Evolutionary conservation across 2,329 filamentous ascomycete genomes (phyloP).

Genomic region (Phialocephala subalpina): DNA sequence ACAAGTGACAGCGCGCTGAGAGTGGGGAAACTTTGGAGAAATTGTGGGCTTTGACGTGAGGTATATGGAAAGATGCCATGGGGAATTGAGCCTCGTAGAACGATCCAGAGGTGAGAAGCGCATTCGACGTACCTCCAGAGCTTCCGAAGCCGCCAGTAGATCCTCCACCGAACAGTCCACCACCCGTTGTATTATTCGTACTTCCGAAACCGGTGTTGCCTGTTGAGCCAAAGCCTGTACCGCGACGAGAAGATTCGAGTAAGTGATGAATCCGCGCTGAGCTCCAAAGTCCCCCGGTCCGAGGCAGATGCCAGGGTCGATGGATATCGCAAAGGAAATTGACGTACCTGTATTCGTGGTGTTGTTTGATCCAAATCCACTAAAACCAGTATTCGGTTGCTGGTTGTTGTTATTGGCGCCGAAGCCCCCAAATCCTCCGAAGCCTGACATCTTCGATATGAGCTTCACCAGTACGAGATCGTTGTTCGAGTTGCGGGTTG

Average conservation of each 20-base stretch:
- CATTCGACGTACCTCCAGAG: constrained; percentile 49
- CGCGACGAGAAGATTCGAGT: constrained; percentile 42
- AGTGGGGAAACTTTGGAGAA: constrained; percentile 14
- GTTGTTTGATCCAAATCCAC: constrained; percentile 55
- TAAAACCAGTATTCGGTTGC: constrained; percentile 59
- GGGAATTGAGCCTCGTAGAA: constrained; percentile 32
- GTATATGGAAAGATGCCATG: constrained; percentile 17
- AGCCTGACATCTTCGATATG: constrained; percentile 42
- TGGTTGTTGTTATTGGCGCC: constrained; percentile 61
- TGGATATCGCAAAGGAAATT: constrained; percentile 26
- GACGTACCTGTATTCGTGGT: constrained; percentile 46
- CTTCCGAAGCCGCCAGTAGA: constrained; percentile 45
- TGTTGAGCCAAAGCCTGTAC: constrained; percentile 53
- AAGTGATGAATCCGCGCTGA: constrained; percentile 43
- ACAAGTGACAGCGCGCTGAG: constrained; percentile 2
- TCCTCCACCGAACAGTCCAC: constrained; percentile 51
- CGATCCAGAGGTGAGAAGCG: constrained; percentile 34
- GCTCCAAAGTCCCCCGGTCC: constrained; percentile 26
- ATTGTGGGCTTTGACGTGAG: constrained; percentile 18
- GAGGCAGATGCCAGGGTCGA: constrained; percentile 23
- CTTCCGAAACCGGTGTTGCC: constrained; percentile 50
- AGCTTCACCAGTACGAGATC: constrained; percentile 19
- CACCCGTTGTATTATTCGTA: constrained; percentile 43
- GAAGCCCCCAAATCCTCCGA: constrained; percentile 64
- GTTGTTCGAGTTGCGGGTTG: constrained; percentile 18